A percentile compares a stretch with the other conserved stretches of the same genome.
Evolutionary conservation across 2,329 filamentous ascomycete genomes (phyloP).

Genomic region (Onygena corvina): DNA sequence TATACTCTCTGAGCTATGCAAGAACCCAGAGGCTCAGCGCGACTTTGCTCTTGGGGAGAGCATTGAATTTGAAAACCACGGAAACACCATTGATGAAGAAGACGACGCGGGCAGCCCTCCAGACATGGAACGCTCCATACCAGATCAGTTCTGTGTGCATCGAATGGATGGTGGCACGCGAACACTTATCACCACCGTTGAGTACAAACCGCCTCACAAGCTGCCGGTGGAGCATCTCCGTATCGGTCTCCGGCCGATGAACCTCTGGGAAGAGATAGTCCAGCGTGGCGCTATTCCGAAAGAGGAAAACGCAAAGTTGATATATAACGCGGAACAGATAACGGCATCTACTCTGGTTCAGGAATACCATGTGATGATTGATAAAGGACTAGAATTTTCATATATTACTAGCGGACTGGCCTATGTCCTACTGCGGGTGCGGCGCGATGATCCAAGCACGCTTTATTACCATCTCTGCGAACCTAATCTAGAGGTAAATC

Average conservation of each 20-base stretch:
- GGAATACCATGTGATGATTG: slow-evolving; percentile 14
- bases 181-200: slow-evolving; percentile 9
- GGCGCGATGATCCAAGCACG: slow-evolving; percentile 17
- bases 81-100: slow-evolving; percentile 15
- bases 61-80: slow-evolving; percentile 15
- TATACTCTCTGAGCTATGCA: slow-evolving; percentile 19
- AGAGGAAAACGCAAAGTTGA: slow-evolving; percentile 15
- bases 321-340: slow-evolving; percentile 18
- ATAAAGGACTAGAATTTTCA: slow-evolving; percentile 12
- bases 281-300: slow-evolving; percentile 13
- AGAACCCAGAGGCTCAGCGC: slow-evolving; percentile 4
- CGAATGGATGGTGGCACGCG: slow-evolving; percentile 3
- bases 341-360: slow-evolving; percentile 14
- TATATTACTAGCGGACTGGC: slow-evolving; percentile 10
- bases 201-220: slow-evolving; percentile 20
- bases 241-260: slow-evolving; percentile 14
- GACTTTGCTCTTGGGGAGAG: slow-evolving; percentile 8
- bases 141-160: slow-evolving; percentile 18
- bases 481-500: slow-evolving; percentile 17
- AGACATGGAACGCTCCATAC: slow-evolving; percentile 7
- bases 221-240: slow-evolving; percentile 13
- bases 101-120: not conserved
- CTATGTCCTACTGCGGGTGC: slow-evolving; percentile 15
- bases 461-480: slow-evolving; percentile 23
- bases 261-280: slow-evolving; percentile 18